Conservation (phyloP, 2,329 filamentous ascomycete genomes). For the Sclerotinia borealis region DNA sequence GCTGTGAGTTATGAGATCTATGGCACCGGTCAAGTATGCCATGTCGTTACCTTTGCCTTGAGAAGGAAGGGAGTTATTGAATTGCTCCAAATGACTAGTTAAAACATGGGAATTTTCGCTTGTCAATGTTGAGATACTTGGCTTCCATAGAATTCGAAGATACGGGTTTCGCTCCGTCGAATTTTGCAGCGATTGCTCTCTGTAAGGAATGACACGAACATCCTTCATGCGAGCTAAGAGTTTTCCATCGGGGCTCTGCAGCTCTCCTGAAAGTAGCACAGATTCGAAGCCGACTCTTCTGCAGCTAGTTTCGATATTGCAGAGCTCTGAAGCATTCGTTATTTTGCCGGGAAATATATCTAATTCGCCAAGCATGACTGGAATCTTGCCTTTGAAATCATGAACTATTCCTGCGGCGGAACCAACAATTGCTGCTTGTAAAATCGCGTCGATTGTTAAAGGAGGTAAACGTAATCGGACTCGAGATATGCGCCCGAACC, state of each 20-base stretch:
- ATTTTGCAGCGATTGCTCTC: not conserved
- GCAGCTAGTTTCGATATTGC: conserved; percentile 8
- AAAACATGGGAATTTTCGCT: not conserved
- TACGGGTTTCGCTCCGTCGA: conserved; percentile 13
- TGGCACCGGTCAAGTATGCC: conserved; percentile 11
- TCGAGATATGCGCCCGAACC: not conserved
- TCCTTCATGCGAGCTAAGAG: conserved; percentile 8
- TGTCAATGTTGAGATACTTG: conserved; percentile 11
- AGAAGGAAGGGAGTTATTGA: conserved; percentile 7
- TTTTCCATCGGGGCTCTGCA: conserved; percentile 2
- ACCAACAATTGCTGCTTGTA: conserved; percentile 40
- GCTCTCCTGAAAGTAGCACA: conserved; percentile 8
- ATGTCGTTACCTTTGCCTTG: not conserved
- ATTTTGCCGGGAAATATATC: not conserved
- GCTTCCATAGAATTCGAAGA: conserved; percentile 16
- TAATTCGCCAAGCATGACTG: conserved; percentile 10
- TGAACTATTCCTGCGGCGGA: conserved; percentile 14
- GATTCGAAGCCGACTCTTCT: conserved; percentile 12
- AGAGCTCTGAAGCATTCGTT: not conserved
- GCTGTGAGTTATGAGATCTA: conserved; percentile 8
- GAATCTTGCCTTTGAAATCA: conserved; percentile 13
- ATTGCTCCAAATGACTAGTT: not conserved
- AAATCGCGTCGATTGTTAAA: conserved; percentile 49
- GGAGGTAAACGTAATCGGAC: conserved; percentile 43
- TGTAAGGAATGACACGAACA: conserved; percentile 10